A percentile compares a stretch with the other conserved stretches of the same genome.
Evolutionary conservation across 2,329 filamentous ascomycete species (phyloP).

Genomic region (Phaeosphaeriaceae sp.): DNA sequence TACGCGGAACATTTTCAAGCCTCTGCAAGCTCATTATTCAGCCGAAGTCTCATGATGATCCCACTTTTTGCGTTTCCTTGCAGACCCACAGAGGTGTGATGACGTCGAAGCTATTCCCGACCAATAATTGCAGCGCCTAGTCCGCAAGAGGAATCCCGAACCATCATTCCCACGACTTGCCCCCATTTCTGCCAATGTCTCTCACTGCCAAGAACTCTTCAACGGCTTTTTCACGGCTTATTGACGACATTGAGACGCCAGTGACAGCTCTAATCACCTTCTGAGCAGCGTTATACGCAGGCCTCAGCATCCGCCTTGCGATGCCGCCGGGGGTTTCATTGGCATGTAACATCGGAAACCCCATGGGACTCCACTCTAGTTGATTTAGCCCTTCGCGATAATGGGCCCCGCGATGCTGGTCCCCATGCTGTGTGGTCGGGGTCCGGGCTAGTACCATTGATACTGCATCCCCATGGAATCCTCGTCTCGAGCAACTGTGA

Average conservation of each 20-base stretch:
- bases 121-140: neutral
- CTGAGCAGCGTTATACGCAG: neutral
- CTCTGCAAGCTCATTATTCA: neutral
- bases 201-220: neutral
- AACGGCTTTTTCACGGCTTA: neutral
- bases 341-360: neutral
- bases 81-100: neutral
- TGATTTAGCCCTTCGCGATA: neutral
- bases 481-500: neutral
- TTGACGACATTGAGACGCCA: neutral
- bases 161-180: neutral
- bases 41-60: neutral
- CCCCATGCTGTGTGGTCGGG: neutral
- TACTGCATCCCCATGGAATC: neutral
- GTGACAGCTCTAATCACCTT: neutral
- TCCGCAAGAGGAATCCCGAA: neutral
- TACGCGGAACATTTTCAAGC: neutral
- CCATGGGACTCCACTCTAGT: conserved; percentile 1
- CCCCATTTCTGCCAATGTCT: neutral
- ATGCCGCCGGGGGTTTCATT: neutral
- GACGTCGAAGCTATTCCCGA: neutral
- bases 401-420: neutral
- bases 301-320: neutral
- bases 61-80: neutral
- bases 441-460: neutral